Evolutionary conservation across 2,329 filamentous ascomycete genomes (phyloP).

Genomic region (Camillea tinctor): DNA sequence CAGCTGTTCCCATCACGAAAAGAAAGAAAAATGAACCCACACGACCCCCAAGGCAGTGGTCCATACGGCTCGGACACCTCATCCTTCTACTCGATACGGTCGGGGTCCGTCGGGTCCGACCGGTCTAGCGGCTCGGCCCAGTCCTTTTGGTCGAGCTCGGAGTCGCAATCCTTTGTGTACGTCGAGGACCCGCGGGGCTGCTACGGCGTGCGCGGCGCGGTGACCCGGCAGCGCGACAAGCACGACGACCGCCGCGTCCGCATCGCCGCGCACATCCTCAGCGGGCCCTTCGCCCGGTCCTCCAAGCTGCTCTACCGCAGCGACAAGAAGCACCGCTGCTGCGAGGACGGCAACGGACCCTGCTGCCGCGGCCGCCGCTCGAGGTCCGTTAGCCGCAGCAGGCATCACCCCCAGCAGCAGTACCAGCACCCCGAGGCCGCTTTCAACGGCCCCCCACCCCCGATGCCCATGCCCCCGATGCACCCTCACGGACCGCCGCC

Average conservation of each 20-base stretch:
- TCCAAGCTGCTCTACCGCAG: background rate
- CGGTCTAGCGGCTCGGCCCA: slow-evolving; percentile 11
- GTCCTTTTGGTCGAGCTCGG: slow-evolving; percentile 29
- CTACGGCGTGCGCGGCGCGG: slow-evolving; percentile 28
- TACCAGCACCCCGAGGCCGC: background rate
- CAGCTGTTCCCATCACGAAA: background rate
- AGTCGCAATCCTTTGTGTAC: slow-evolving; percentile 30
- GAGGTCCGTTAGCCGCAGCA: background rate
- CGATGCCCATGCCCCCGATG: background rate
- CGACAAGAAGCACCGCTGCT: slow-evolving; percentile 19
- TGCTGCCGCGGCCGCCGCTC: background rate
- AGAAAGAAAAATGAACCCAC: slow-evolving; percentile 17
- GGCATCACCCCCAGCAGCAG: background rate
- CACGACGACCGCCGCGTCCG: slow-evolving; percentile 23
- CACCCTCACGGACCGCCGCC: background rate
- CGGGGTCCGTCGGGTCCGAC: slow-evolving; percentile 11
- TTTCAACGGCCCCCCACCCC: background rate
- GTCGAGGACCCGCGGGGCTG: slow-evolving; percentile 24
- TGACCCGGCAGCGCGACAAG: slow-evolving; percentile 27
- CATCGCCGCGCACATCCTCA: slow-evolving; percentile 30
- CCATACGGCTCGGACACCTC: slow-evolving; percentile 20
- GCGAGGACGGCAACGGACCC: slow-evolving; percentile 10
- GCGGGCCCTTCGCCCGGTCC: slow-evolving; percentile 30
- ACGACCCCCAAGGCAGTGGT: slow-evolving; percentile 12
- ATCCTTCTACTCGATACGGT: slow-evolving; percentile 22